Evolutionary conservation across 2,329 filamentous ascomycete genomes (phyloP).

Genomic region (Colletotrichum falcatum): DNA sequence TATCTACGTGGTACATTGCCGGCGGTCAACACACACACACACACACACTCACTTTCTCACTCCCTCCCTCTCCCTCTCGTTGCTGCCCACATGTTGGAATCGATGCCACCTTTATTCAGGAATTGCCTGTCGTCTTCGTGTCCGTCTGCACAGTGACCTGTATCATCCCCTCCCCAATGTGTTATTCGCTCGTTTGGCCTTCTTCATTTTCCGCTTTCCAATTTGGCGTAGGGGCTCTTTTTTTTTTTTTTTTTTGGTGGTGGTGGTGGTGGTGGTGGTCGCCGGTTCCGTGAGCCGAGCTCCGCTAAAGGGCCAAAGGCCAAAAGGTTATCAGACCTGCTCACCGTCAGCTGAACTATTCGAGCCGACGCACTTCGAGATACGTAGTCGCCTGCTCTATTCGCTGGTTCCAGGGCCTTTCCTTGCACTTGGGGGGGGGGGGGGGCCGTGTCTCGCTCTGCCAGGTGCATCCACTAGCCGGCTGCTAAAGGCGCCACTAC

Average conservation of each 20-base stretch:
- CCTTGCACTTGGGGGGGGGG: slow-evolving; percentile 21
- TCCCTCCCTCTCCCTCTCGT: neutral
- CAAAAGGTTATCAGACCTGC: slow-evolving; percentile 14
- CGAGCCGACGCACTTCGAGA: slow-evolving; percentile 16
- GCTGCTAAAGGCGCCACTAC: slow-evolving; percentile 31
- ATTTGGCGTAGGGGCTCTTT: slow-evolving; percentile 8
- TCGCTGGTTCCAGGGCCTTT: slow-evolving; percentile 21
- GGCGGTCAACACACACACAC: neutral
- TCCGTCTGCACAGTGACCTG: neutral
- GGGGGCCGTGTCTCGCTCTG: slow-evolving; percentile 36
- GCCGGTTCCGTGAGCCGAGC: slow-evolving; percentile 22
- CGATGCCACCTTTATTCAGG: neutral
- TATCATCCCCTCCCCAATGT: neutral
- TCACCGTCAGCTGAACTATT: slow-evolving; percentile 38
- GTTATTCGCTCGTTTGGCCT: slow-evolving; percentile 3
- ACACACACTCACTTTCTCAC: neutral
- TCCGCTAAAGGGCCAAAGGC: too few relatives aligned
- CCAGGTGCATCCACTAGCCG: slow-evolving; percentile 35
- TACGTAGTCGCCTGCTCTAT: slow-evolving; percentile 18
- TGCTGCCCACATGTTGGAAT: neutral
- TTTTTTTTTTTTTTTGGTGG: too few relatives aligned
- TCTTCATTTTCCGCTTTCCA: slow-evolving; percentile 8
- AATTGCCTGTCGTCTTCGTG: slow-evolving; percentile 14
- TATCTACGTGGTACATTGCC: neutral
- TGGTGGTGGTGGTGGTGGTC: too few relatives aligned